Base-by-base conservation (phyloP, 2,329 filamentous ascomycete species). In the Ramichloridium luteum region DNA sequence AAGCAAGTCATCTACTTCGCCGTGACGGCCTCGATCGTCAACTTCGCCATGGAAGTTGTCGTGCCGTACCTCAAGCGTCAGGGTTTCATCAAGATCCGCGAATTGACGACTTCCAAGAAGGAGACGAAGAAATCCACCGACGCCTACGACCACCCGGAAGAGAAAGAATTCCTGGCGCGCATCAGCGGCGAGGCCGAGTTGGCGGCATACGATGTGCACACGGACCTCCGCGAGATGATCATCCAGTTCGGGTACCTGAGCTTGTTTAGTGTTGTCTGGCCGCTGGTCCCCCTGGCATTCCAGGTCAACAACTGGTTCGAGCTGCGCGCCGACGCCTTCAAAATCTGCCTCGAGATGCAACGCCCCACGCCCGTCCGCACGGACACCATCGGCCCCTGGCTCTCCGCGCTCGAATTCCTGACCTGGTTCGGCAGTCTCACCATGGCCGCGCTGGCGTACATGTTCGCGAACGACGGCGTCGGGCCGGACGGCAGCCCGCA, bases 1-100 rank as follows among this genome's bases (percentile, higher is more conserved):
- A 81, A 85, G 46, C 88, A 96, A 55, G 83, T 94, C 54, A 90
- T 94, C 41, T 96, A 93, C 60, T 90, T 93, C 41, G 93, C 88
- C 0, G 82, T 96, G 17, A 94, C 88, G 0, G 88, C 85, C 0
- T 88, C 94, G 52, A 71, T 94, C 22, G 78, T 98, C 46, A 90
- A 81, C 51, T 78, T 94, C 32, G 75, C 70, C 9, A 75, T 88
- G 39, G 90, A 98, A 55, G 72, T 85, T 4, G 62, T 94, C 20
- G 72, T 94, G 2, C 90, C 90, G 1, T 85, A 83, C 44, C 59
- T 83, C 31, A 94, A 93, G 58, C 77, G 82, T 39, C 74, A 75
- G 47, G 73, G 77, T 1, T 77, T 80, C 52, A 70, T 74, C 46
- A 88, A 86, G 49, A 84, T 83, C 51, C 82, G 85, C 55, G 67